Conservation (phyloP, 257 asterid genomes). For the Coffea eugenioides region DNA sequence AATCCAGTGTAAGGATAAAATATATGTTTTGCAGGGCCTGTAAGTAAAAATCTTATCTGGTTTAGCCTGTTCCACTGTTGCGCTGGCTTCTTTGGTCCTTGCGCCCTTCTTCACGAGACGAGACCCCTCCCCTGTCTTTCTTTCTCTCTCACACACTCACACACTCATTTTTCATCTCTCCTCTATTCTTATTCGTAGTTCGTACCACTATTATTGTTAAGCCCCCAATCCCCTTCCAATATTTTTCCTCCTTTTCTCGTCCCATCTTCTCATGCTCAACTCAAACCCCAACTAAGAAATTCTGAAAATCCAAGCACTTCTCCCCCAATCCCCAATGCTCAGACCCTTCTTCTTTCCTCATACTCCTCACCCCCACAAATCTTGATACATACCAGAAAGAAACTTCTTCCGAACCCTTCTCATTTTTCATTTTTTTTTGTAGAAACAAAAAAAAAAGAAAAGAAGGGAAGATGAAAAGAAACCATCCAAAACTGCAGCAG, state of each 20-base stretch:
- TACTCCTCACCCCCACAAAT: conserved; percentile 4
- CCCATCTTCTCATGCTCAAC: not conserved
- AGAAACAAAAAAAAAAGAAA: not conserved
- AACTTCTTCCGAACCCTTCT: not conserved
- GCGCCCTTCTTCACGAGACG: conserved; percentile 27
- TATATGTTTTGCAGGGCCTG: not conserved
- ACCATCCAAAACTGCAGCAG: not conserved
- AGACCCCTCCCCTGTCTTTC: not conserved
- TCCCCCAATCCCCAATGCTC: conserved; percentile 22
- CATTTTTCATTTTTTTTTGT: too few relatives aligned
- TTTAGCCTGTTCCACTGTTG: not conserved
- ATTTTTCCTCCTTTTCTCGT: not conserved
- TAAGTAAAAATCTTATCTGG: conserved; percentile 2
- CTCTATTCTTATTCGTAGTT: conserved; percentile 12
- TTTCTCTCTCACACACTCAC: conserved; percentile 2
- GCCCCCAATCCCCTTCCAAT: conserved; percentile 18
- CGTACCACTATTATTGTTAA: conserved; percentile 17
- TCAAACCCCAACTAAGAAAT: conserved; percentile 6
- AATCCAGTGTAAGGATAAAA: not conserved
- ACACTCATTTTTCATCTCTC: too few relatives aligned
- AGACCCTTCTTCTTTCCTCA: conserved; percentile 13
- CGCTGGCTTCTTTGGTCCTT: conserved; percentile 21
- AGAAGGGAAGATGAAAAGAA: conserved; percentile 20
- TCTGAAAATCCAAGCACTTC: conserved; percentile 20
- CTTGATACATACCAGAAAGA: not conserved